These are phyloP conservation scores for Rheum nobile DNA, from an alignment of 148 eudicot genomes.

Conservation along the genomic window DNA sequence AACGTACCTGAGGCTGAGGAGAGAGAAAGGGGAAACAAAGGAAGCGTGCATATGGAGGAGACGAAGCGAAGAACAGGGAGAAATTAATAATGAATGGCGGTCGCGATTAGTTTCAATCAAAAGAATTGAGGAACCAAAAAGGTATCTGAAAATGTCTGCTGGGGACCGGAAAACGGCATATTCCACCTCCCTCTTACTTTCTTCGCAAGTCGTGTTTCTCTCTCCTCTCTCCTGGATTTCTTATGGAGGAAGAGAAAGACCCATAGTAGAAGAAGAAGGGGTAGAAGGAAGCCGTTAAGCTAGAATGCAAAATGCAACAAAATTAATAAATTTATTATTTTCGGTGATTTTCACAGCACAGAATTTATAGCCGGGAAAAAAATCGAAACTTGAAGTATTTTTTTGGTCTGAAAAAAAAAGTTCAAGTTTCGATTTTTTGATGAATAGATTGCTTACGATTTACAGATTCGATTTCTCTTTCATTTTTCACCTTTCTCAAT, in stretches of 20 bases:
- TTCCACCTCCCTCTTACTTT: not conserved
- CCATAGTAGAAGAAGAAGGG: not conserved
- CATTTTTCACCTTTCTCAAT: not conserved
- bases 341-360: not conserved
- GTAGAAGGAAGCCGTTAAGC: slow-evolving; percentile 3
- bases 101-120: not conserved
- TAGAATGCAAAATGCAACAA: not conserved
- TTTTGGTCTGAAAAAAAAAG: no score
- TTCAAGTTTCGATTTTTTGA: not conserved
- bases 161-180: slow-evolving; percentile 1
- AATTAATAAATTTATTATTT: not conserved
- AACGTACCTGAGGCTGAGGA: not conserved
- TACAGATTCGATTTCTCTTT: not conserved
- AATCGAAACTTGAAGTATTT: no score
- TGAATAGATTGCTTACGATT: not conserved
- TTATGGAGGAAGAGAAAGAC: not conserved
- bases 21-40: not conserved
- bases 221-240: slow-evolving; percentile 4
- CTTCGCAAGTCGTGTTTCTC: not conserved
- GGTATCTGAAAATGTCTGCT: slow-evolving; percentile 24
- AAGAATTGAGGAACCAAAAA: slow-evolving; percentile 9
- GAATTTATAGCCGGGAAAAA: no score
- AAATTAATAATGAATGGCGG: not conserved
- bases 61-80: not conserved
- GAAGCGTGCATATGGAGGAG: slow-evolving; percentile 7